Evolutionary conservation across 2,329 filamentous ascomycete species (phyloP), one percentile per base, ranked within the genome.

Genomic region (Aspergillus unguis): DNA sequence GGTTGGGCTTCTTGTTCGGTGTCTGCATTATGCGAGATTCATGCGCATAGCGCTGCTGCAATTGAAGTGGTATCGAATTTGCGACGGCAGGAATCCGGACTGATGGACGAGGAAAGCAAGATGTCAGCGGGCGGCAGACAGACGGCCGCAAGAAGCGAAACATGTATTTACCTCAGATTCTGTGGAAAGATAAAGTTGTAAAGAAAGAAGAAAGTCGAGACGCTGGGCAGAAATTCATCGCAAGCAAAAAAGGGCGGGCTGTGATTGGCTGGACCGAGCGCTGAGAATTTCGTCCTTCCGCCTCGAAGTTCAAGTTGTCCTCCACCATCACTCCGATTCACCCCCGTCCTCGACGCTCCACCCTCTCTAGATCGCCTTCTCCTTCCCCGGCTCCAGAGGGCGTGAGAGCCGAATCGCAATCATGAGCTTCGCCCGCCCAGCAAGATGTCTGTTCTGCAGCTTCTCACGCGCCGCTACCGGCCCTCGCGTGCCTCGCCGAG

Each of bases 381-480:
- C 44, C 56, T 52, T 58, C 51, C 17, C 43, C 53, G 56, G 61
- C 64, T 61, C 40, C 58, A 60, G 56, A 58, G 66, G 64, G 64
- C 65, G 63, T 56, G 62, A 61, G 58, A 71, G 62, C 58, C 58
- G 51, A 33, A 31, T 43, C 50, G 31, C 44, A 65, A 71, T 46
- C 51, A 81, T 81, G 78, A 80, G 73, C 65, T 64, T 78, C 68
- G 66, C 73, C 62, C 71, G 75, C 44, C 73, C 77, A 33, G 71
- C 75, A 57, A 71, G 74, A 71, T 81, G 78, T 65, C 67, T 80
- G 48, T 75, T 80, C 57, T 77, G 75, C 67, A 72, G 68, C 60
- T 76, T 77, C 57, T 73, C 75, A 46, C 72, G 72, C 56, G 64
- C 72, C 50, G 60, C 66, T 42, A 62, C 71, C 29, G 66, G 68